Evolutionary conservation across 2,329 filamentous ascomycete genomes (phyloP).

Genomic region (Escovopsis sp.): DNA sequence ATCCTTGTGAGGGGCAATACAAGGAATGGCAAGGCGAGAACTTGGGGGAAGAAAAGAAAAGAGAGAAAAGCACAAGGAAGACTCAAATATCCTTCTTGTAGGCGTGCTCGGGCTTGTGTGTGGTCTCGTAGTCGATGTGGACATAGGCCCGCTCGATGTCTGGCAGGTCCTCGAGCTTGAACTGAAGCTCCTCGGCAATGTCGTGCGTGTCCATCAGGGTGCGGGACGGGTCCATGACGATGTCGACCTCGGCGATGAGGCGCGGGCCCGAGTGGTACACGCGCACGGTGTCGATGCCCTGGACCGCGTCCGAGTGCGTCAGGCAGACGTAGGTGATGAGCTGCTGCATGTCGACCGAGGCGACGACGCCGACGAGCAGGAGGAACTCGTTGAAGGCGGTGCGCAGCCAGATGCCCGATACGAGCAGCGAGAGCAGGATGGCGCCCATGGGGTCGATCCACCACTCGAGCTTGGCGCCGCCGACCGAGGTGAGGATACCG

Average conservation of each 20-base stretch:
- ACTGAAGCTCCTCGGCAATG: conserved; percentile 83
- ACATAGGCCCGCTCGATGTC: conserved; percentile 91
- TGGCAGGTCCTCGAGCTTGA: conserved; percentile 82
- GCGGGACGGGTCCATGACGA: conserved; percentile 73
- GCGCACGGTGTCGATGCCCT: conserved; percentile 84
- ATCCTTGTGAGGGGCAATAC: too few species aligned
- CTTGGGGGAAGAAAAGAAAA: neutral
- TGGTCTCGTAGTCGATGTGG: conserved; percentile 94
- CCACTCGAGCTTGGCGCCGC: conserved; percentile 77
- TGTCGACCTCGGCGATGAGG: conserved; percentile 87
- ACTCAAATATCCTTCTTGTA: conserved; percentile 44
- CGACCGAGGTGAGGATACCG: conserved; percentile 80
- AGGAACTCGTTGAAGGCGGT: conserved; percentile 85
- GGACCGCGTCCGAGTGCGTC: conserved; percentile 72
- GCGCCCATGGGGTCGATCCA: conserved; percentile 93
- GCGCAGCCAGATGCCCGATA: conserved; percentile 65
- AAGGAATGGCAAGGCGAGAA: neutral
- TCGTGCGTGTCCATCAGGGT: conserved; percentile 74
- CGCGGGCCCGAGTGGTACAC: conserved; percentile 83
- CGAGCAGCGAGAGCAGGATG: conserved; percentile 64
- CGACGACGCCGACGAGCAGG: conserved; percentile 77
- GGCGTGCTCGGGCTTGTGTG: conserved; percentile 75
- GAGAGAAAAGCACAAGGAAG: neutral
- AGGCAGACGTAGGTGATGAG: conserved; percentile 86
- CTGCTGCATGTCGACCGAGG: conserved; percentile 73